These are phyloP conservation scores for Linnemannia elongata DNA, from an alignment of 192 early-diverging fungal species.

Conservation along the genomic window DNA sequence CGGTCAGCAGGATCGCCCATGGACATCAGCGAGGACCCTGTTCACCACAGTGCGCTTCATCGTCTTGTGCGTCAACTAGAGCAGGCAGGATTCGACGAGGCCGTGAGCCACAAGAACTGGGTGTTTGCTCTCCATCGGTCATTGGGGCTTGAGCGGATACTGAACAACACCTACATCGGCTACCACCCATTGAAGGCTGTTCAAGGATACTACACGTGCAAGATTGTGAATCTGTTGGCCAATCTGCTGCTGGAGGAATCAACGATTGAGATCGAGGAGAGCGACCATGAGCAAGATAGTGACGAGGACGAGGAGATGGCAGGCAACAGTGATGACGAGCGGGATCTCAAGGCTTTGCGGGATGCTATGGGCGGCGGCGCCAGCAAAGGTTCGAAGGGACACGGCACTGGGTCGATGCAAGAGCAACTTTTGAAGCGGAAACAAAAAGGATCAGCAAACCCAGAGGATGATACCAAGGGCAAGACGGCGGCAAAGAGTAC, in stretches of 20 bases:
- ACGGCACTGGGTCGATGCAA: constrained; percentile 23
- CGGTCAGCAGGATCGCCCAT: not conserved
- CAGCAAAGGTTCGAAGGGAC: not conserved
- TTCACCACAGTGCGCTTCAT: constrained; percentile 29
- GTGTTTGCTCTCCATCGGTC: constrained; percentile 45
- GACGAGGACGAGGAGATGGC: constrained; percentile 19
- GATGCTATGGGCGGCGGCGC: constrained; percentile 19
- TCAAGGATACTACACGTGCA: constrained; percentile 52
- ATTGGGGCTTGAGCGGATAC: constrained; percentile 26
- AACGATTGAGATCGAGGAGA: constrained; percentile 44
- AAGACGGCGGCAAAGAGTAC: not conserved
- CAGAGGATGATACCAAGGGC: not conserved
- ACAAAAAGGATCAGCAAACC: not conserved
- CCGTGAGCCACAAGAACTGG: constrained; percentile 50
- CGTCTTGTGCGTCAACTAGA: constrained; percentile 29
- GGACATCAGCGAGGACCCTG: constrained; percentile 3
- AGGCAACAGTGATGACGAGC: constrained; percentile 37
- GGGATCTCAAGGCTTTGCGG: constrained; percentile 26
- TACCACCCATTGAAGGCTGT: constrained; percentile 45
- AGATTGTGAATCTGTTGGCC: constrained; percentile 49
- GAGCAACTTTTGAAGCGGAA: constrained; percentile 27
- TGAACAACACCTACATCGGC: constrained; percentile 36
- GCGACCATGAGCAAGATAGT: constrained; percentile 16
- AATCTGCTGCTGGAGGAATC: constrained; percentile 52
- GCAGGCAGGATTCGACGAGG: constrained; percentile 47